Evolutionary conservation across 805 yeast genomes (phyloP).

Genomic region (Pichia gijzeniarum): DNA sequence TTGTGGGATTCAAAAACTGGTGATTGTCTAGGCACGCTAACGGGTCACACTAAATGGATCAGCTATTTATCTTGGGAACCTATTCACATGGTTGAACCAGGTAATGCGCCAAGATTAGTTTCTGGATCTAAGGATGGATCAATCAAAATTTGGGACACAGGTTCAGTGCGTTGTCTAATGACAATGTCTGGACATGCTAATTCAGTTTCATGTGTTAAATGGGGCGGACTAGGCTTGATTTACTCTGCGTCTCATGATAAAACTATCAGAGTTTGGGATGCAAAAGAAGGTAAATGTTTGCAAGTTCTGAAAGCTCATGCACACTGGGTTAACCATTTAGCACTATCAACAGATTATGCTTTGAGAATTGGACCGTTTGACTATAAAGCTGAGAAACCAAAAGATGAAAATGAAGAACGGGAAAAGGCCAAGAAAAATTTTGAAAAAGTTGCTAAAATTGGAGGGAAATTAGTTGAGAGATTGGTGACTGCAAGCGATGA

Average conservation of each 20-base stretch:
- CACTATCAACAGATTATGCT: constrained; percentile 85
- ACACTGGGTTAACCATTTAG: constrained; percentile 96
- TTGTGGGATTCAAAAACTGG: constrained; percentile 83
- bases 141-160: constrained; percentile 82
- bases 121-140: constrained; percentile 92
- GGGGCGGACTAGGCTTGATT: constrained; percentile 86
- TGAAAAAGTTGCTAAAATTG: constrained; percentile 54
- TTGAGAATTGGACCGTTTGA: constrained; percentile 86
- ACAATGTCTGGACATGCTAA: constrained; percentile 84
- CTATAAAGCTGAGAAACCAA: constrained; percentile 47
- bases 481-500: constrained; percentile 95
- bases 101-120: constrained; percentile 64
- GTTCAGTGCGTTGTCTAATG: constrained; percentile 54
- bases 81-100: constrained; percentile 63
- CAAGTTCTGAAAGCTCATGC: constrained; percentile 85
- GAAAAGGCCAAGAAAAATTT: constrained; percentile 53
- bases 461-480: constrained; percentile 57
- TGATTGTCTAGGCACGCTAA: constrained; percentile 53
- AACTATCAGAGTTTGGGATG: constrained; percentile 88
- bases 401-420: constrained; percentile 39
- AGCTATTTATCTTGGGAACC: constrained; percentile 94
- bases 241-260: constrained; percentile 96
- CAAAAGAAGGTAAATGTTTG: constrained; percentile 65
- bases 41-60: constrained; percentile 87
- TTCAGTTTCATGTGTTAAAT: constrained; percentile 90